Evolutionary conservation across 139 green algal genomes (phyloP).

Genomic region (Auxenochlorella pyrenoidosa): DNA sequence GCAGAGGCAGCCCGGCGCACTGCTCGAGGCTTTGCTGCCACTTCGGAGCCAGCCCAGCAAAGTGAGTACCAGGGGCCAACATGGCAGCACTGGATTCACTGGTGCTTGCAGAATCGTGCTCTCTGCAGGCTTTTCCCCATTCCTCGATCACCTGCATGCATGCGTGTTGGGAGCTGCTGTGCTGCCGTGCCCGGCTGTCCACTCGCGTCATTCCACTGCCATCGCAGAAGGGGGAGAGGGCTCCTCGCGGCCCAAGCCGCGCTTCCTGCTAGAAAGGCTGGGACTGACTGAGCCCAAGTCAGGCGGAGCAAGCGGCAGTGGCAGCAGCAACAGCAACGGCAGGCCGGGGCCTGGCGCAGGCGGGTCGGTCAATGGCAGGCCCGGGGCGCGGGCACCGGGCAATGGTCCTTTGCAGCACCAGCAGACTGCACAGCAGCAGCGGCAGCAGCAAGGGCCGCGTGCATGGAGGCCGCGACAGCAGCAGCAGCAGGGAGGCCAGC

Average conservation of each 20-base stretch:
- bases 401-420: not conserved
- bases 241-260: not conserved
- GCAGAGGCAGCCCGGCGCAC: not conserved
- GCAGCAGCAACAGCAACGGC: not conserved
- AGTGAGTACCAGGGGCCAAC: not conserved
- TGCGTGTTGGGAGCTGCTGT: not conserved
- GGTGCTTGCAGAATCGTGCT: too few species aligned
- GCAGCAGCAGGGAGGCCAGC: not conserved
- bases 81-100: too few species aligned
- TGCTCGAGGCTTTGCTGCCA: not conserved
- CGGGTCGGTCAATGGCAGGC: too few species aligned
- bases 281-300: not conserved
- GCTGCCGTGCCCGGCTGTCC: too few species aligned
- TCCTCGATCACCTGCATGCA: not conserved
- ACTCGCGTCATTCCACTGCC: not conserved
- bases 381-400: too few species aligned
- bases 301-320: not conserved
- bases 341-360: not conserved
- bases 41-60: not conserved
- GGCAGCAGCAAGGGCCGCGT: not conserved
- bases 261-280: constrained; percentile 14
- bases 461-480: not conserved
- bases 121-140: too few species aligned
- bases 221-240: not conserved
- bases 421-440: not conserved